Evolutionary conservation across 2,329 filamentous ascomycete species (phyloP).

Genomic region (Didymella pomorum): DNA sequence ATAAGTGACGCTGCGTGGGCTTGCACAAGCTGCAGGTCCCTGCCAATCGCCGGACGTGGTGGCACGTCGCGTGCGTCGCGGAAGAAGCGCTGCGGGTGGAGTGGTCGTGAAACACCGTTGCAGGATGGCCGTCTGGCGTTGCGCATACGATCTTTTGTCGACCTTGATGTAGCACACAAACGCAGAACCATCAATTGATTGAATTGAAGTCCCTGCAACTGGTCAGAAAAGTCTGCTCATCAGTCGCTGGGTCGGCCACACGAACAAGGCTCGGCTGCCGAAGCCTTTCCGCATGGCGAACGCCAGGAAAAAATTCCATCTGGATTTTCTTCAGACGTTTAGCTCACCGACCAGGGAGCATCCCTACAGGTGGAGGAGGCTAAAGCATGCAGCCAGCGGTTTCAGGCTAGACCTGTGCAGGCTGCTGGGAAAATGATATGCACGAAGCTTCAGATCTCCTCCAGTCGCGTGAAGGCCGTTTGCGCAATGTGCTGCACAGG

Average conservation of each 20-base stretch:
- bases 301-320: slow-evolving; percentile 7
- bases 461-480: slow-evolving; percentile 28
- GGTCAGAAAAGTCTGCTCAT: slow-evolving; percentile 13
- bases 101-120: slow-evolving; percentile 40
- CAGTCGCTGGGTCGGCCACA: slow-evolving; percentile 17
- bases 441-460: slow-evolving; percentile 45
- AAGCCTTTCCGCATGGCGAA: neutral
- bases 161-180: no score
- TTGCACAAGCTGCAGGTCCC: slow-evolving; percentile 24
- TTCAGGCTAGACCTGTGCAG: slow-evolving; percentile 33
- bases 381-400: slow-evolving; percentile 36
- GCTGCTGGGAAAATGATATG: slow-evolving; percentile 42
- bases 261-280: slow-evolving; percentile 1
- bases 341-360: slow-evolving; percentile 40
- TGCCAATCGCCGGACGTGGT: slow-evolving; percentile 36
- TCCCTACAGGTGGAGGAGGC: slow-evolving; percentile 39
- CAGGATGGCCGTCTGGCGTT: slow-evolving; percentile 24
- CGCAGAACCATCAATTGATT: no score
- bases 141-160: slow-evolving; percentile 21
- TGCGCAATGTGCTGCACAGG: slow-evolving; percentile 27
- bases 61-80: slow-evolving; percentile 45
- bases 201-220: no score
- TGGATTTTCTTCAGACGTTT: slow-evolving; percentile 9
- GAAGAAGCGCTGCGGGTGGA: slow-evolving; percentile 24
- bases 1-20: slow-evolving; percentile 43